Conservation (phyloP, 2,329 filamentous ascomycete genomes). For the Sclerotinia minor region DNA sequence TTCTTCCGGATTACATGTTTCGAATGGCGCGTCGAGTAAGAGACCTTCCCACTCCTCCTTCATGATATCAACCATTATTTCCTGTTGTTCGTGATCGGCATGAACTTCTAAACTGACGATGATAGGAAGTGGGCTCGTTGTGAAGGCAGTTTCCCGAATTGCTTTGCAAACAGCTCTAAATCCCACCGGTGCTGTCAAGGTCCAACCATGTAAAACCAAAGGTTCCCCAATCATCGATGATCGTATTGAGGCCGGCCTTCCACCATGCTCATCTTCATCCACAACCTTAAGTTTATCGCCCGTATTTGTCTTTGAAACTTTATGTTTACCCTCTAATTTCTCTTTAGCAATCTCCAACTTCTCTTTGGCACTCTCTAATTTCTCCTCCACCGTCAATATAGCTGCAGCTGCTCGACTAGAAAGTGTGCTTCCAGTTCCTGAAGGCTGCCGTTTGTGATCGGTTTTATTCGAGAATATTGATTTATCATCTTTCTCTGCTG, state of each 20-base stretch:
- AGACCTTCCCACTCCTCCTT: constrained; percentile 78
- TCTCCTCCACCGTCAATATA: constrained; percentile 31
- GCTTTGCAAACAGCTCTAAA: constrained; percentile 85
- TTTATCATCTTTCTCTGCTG: constrained; percentile 38
- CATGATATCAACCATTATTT: constrained; percentile 93
- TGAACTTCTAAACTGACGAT: constrained; percentile 95
- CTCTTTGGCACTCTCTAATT: constrained; percentile 32
- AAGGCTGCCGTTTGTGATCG: constrained; percentile 48
- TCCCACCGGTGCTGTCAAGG: constrained; percentile 78
- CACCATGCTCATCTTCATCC: constrained; percentile 32
- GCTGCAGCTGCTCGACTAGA: constrained; percentile 39
- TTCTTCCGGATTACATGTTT: constrained; percentile 48
- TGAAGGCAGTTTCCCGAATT: constrained; percentile 77
- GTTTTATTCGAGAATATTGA: constrained; percentile 43
- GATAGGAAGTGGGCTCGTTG: constrained; percentile 72
- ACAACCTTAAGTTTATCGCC: constrained; percentile 26
- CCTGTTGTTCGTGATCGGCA: constrained; percentile 77
- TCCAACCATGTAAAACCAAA: constrained; percentile 82
- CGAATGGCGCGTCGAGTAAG: constrained; percentile 62
- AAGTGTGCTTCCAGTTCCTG: constrained; percentile 38
- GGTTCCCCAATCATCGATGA: constrained; percentile 58
- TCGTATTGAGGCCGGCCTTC: constrained; percentile 36
- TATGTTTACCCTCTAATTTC: constrained; percentile 36
- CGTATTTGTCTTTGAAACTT: constrained; percentile 29
- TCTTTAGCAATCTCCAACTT: constrained; percentile 33